Conservation (phyloP, 352 stramenopile species). For the Phytophthora syringae region DNA sequence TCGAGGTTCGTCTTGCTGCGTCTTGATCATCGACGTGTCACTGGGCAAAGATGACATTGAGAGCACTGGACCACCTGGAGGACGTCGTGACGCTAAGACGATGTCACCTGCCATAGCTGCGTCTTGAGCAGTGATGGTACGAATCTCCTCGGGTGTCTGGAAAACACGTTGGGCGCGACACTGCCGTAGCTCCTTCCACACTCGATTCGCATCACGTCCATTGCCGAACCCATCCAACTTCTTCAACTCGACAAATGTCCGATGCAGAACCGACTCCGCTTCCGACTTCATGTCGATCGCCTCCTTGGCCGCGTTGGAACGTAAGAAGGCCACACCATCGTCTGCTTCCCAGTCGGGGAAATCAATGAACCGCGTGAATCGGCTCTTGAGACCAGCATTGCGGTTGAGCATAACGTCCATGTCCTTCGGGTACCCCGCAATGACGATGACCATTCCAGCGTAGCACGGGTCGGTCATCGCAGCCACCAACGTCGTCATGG, state of each 20-base stretch:
- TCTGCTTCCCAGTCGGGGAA: conserved; percentile 89
- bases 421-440: conserved; percentile 90
- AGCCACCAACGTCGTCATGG: conserved; percentile 90
- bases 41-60: conserved; percentile 20
- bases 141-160: conserved; percentile 44
- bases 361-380: conserved; percentile 90
- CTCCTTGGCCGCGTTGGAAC: conserved; percentile 45
- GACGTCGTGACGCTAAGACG: conserved; percentile 48
- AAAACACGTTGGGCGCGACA: conserved; percentile 72
- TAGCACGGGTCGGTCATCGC: conserved; percentile 90
- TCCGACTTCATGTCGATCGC: conserved; percentile 45
- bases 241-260: conserved; percentile 51
- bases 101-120: conserved; percentile 40
- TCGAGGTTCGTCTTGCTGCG: conserved; percentile 4
- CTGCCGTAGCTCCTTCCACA: conserved; percentile 72
- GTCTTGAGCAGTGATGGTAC: conserved; percentile 54
- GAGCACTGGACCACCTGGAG: conserved; percentile 40
- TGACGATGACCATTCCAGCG: conserved; percentile 88
- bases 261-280: conserved; percentile 32
- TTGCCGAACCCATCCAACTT: conserved; percentile 71
- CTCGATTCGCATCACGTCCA: conserved; percentile 67
- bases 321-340: conserved; percentile 79
- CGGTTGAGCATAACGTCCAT: conserved; percentile 91
- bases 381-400: conserved; percentile 93
- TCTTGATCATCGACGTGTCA: conserved; percentile 7